Conservation (phyloP, 805 yeast genomes). For the Metschnikowia koreensis region DNA sequence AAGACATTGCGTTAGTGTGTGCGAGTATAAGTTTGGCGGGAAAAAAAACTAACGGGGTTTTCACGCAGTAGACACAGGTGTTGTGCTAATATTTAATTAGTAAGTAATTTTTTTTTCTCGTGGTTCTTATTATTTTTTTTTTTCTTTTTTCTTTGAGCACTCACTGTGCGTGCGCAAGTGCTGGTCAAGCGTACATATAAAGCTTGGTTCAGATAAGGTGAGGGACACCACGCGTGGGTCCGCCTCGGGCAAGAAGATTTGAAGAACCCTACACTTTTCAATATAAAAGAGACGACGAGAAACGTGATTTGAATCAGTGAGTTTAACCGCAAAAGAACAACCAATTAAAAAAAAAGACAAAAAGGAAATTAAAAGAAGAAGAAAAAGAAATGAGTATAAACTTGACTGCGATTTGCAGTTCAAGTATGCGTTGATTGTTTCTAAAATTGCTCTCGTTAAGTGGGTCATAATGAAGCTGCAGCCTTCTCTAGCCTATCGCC, state of each 20-base stretch:
- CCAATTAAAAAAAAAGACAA: no score
- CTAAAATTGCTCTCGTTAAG: neutral
- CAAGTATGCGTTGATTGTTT: neutral
- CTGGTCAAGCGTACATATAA: conserved; percentile 7
- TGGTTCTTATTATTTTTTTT: neutral
- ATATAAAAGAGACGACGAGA: neutral
- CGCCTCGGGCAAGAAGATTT: neutral
- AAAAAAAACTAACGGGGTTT: neutral
- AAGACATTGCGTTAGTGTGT: conserved; percentile 9
- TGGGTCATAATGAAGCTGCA: neutral
- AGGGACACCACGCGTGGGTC: neutral
- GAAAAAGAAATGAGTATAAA: neutral
- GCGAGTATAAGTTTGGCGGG: neutral
- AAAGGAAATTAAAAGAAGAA: neutral
- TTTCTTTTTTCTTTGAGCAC: neutral
- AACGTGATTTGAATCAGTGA: neutral
- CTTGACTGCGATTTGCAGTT: neutral
- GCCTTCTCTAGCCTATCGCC: conserved; percentile 26
- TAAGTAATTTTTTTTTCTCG: neutral
- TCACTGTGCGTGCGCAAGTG: conserved; percentile 8
- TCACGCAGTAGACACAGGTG: neutral
- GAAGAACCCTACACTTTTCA: no score
- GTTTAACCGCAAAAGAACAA: neutral
- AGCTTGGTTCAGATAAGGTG: neutral
- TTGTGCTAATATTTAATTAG: neutral